Percentiles rank a stretch among this genome's conserved stretches.
Conservation (phyloP, 2,329 filamentous ascomycete genomes). For the Hymenoscyphus fraxineus region DNA sequence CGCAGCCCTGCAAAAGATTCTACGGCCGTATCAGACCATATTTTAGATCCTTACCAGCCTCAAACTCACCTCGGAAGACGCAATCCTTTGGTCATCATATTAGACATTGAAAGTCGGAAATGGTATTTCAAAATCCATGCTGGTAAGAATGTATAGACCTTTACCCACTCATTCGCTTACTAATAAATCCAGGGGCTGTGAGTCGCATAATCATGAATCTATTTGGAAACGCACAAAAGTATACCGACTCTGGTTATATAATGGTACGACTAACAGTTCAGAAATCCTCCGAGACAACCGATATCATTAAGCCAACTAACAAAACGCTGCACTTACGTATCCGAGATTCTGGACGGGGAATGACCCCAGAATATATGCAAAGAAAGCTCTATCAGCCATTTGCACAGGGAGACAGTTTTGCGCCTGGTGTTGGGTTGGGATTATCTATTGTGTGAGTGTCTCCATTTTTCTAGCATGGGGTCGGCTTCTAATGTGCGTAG, state of each 20-base stretch:
- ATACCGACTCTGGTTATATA: conserved; percentile 46
- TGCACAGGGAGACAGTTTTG: conserved; percentile 55
- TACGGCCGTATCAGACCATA: not conserved
- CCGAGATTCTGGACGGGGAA: conserved; percentile 59
- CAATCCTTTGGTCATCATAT: conserved; percentile 48
- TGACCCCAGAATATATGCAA: conserved; percentile 55
- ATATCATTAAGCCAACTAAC: not conserved
- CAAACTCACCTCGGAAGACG: conserved; percentile 18
- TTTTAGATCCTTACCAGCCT: not conserved
- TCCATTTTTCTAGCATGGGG: not conserved
- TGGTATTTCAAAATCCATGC: conserved; percentile 53
- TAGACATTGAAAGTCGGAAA: conserved; percentile 35
- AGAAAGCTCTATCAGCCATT: conserved; percentile 57
- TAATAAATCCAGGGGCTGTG: conserved; percentile 36
- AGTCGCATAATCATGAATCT: conserved; percentile 56
- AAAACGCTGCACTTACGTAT: conserved; percentile 36
- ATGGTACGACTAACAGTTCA: conserved; percentile 36
- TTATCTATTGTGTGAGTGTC: conserved; percentile 33
- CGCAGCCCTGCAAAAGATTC: conserved; percentile 6
- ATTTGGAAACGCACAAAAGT: conserved; percentile 58
- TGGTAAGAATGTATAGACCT: conserved; percentile 37
- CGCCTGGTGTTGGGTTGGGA: conserved; percentile 54
- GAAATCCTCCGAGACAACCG: conserved; percentile 35
- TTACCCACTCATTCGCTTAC: not conserved
- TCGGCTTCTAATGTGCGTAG: not conserved